Evolutionary conservation across 345 rosid species (phyloP), one percentile per base, ranked within the genome.

Genomic region (Pugionium cornutum): DNA sequence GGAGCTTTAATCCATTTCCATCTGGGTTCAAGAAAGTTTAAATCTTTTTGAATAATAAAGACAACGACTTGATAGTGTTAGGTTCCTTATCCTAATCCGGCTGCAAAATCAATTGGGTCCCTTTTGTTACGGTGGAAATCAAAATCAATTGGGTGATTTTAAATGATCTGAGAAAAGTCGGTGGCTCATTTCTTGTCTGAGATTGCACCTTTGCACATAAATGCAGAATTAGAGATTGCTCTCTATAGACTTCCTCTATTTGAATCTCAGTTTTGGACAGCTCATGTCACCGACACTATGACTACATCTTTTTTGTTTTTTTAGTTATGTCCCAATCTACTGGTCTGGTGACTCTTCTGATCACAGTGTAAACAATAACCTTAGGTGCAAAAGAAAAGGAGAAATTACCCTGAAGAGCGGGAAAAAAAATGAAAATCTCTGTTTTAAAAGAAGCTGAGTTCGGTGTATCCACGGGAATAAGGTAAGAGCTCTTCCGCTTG

Each of bases 401-500:
- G 54, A 49, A 65, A 40, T 70, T 74, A 74, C 77, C 73, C 31
- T 58, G 34, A 54, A 7, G 33, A 56, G 62, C 10, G 30, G 41
- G n/a, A n/a, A 55, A 52, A 47, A 56, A 74, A 69, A 33, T 41
- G 41, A 26, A 10, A 40, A 41, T 31, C n/a, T 33, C 1, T 57
- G 50, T 48, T 1, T 61, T 83, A 94, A 74, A 94, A 94, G 66
- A 94, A 94, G 92, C 82, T 94, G 47, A 94, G 85, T 62, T 94
- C 99, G 2, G 99, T 94, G 77, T 86, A 94, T 53, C 99, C 97
- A 64, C 84, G 97, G 0, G 96, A 81, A 70, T 85, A 91, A 32
- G 97, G 97, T 64, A 86, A 80, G 50, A 94, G 91, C 81, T 94
- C 99, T 82, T 94, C 99, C 4, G 86, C 95, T 75, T 88, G 91